A percentile compares a stretch with the other conserved stretches of the same genome.
Evolutionary conservation across 176 grass and related monocot genomes (phyloP).

Genomic region (Pontederia crassipes): DNA sequence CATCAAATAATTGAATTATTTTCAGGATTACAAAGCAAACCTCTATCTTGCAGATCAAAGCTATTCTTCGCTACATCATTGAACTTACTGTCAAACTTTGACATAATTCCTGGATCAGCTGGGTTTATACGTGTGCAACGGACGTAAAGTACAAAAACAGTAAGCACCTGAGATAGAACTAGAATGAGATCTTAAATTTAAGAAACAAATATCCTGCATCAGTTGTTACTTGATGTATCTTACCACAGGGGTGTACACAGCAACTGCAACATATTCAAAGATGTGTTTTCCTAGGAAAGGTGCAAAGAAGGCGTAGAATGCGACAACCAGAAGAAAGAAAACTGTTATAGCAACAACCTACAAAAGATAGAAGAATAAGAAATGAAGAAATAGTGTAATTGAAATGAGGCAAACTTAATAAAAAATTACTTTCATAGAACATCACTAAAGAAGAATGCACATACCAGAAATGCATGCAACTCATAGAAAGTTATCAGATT

Average conservation of each 20-base stretch:
- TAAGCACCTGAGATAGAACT: conserved; percentile 50
- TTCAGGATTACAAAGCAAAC: conserved; percentile 34
- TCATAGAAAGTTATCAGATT: no score
- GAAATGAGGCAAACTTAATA: no score
- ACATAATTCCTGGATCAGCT: conserved; percentile 96
- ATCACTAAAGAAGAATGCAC: no score
- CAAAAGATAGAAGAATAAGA: not conserved
- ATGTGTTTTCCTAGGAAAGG: conserved; percentile 72
- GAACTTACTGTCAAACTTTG: conserved; percentile 73
- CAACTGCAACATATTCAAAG: conserved; percentile 55
- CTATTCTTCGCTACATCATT: conserved; percentile 42
- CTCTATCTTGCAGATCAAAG: conserved; percentile 28
- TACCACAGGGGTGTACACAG: conserved; percentile 92
- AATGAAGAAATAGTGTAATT: conserved; percentile 15
- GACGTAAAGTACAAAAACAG: conserved; percentile 91
- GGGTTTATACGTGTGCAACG: conserved; percentile 99
- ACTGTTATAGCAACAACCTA: conserved; percentile 92
- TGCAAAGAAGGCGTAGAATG: conserved; percentile 97
- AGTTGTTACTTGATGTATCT: conserved; percentile 8
- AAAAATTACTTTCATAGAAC: no score
- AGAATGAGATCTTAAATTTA: not conserved
- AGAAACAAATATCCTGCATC: not conserved
- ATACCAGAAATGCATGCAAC: no score
- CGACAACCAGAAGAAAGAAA: conserved; percentile 90
- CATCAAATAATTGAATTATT: conserved; percentile 34